phyloP scores from a whole-genome alignment of 345 rosid species.

The Leavenworthia alabamica region DNA sequence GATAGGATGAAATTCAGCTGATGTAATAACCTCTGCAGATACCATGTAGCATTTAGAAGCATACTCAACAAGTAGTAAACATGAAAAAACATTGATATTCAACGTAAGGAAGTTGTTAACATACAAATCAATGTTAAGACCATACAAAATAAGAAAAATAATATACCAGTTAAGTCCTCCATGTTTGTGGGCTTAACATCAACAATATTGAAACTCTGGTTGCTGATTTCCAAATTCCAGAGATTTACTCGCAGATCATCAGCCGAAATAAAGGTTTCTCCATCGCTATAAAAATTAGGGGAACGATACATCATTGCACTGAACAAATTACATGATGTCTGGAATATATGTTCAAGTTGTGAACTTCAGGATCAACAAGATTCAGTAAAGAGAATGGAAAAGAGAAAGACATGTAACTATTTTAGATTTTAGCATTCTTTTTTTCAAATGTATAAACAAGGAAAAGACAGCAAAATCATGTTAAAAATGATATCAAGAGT shows the following conservation, averaged over 20 bases:
- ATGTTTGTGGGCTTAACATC: constrained; percentile 99
- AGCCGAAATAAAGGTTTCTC: constrained; percentile 96
- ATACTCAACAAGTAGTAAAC: constrained; percentile 3
- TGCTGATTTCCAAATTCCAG: constrained; percentile 99
- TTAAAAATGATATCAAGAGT: not conserved
- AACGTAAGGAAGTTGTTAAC: not conserved
- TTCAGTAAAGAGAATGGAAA: not conserved
- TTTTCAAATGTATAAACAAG: constrained; percentile 3
- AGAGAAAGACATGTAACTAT: not conserved
- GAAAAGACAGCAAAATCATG: not conserved
- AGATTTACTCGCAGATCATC: constrained; percentile 98
- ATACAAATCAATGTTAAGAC: not conserved
- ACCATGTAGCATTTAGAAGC: constrained; percentile 17
- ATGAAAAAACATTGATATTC: not conserved
- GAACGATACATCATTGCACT: constrained; percentile 3
- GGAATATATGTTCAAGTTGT: not conserved
- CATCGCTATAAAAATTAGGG: constrained; percentile 49
- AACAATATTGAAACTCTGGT: constrained; percentile 91
- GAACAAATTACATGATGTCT: constrained; percentile 4
- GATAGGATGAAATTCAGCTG: constrained; percentile 96
- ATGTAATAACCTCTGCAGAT: constrained; percentile 94
- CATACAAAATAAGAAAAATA: not conserved
- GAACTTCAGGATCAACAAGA: constrained; percentile 3
- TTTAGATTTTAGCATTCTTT: not conserved
- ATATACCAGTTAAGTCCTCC: constrained; percentile 96